Percentiles rank a stretch among this genome's conserved stretches.
Conservation (phyloP, 805 yeast species). For the Candida insectalens region DNA sequence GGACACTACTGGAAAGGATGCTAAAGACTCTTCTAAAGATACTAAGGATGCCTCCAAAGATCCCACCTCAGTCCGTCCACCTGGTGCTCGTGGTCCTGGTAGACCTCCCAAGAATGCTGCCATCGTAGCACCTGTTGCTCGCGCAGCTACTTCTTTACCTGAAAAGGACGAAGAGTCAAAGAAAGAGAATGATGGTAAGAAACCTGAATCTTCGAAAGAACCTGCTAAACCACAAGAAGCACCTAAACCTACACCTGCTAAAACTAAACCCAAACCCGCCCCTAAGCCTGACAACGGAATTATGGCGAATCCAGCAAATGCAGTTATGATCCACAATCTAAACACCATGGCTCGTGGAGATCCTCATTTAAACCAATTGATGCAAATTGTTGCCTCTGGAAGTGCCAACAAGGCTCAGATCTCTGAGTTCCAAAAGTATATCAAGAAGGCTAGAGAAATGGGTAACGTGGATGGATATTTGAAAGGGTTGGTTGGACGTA, state of each 20-base stretch:
- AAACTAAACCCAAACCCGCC: neutral
- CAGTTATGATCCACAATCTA: conserved; percentile 75
- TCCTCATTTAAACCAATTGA: conserved; percentile 52
- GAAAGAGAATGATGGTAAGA: neutral
- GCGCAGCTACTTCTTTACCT: neutral
- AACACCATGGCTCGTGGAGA: conserved; percentile 76
- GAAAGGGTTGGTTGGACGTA: conserved; percentile 8
- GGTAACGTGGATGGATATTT: conserved; percentile 31
- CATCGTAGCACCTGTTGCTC: neutral
- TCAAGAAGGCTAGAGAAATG: conserved; percentile 70
- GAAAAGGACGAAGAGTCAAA: neutral
- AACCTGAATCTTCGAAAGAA: neutral
- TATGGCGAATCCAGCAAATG: conserved; percentile 47
- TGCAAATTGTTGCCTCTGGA: conserved; percentile 84
- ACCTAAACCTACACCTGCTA: neutral
- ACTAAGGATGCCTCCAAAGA: too few species aligned
- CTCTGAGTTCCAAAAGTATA: conserved; percentile 68
- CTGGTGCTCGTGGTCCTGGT: neutral
- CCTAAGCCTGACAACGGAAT: conserved; percentile 13
- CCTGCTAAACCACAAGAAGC: neutral
- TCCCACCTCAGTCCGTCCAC: too few species aligned
- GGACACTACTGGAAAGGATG: neutral
- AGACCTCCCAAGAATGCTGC: neutral
- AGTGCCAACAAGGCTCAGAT: conserved; percentile 66
- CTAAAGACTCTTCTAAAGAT: neutral